These are phyloP conservation scores for Citrus australasica DNA, from an alignment of 345 rosid species.

Conservation along the genomic window DNA sequence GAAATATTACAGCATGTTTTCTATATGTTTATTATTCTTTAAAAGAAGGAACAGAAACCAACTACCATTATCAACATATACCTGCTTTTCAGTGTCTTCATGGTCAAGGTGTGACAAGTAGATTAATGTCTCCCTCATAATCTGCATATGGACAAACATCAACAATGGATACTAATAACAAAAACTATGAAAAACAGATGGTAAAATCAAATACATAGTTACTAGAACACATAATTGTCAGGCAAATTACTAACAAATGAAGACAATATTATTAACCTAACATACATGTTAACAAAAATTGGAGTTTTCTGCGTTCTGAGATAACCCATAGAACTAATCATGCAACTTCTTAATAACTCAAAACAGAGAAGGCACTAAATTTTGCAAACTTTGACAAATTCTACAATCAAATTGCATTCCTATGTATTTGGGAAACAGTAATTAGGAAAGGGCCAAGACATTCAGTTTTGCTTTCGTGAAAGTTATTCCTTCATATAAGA, in stretches of 20 bases:
- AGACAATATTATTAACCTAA: too few relatives aligned
- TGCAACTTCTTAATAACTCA: not conserved
- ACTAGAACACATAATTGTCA: not conserved
- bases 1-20: not conserved
- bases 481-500: not conserved
- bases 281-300: not conserved
- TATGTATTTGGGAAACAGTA: not conserved
- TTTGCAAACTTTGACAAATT: not conserved
- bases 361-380: not conserved
- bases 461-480: not conserved
- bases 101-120: conserved; percentile 97
- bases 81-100: conserved; percentile 99
- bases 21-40: not conserved
- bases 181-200: not conserved
- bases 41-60: not conserved
- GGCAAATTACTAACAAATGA: not conserved
- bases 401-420: not conserved
- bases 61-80: conserved; percentile 12
- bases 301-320: not conserved
- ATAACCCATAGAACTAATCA: not conserved
- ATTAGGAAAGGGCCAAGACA: not conserved
- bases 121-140: conserved; percentile 94
- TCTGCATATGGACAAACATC: conserved; percentile 47
- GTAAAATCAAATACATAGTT: not conserved
- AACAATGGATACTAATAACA: conserved; percentile 1